Evolutionary conservation across 2,329 filamentous ascomycete species (phyloP), one percentile per base, ranked within the genome.

Genomic region (Xylaria sp.): DNA sequence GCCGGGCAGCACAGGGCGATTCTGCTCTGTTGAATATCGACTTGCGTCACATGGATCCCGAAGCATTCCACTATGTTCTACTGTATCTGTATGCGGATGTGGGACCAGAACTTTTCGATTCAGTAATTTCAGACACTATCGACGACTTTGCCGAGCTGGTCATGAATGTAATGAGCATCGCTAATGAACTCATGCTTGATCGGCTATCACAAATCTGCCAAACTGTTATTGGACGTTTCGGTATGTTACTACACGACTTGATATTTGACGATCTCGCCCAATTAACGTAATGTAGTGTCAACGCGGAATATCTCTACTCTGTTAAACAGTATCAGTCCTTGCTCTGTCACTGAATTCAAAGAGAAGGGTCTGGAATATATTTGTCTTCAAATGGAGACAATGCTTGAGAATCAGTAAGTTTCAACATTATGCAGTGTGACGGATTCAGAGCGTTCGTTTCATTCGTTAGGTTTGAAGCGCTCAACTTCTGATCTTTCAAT

Each of bases 121-220:
- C 91, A 39, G 87, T 96, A 5, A 87, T 91, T 18, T 87, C 88
- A 44, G 83, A 88, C 18, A 90, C 91, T 69, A 81, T 97, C 6
- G 94, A 98, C 73, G 91, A 94, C 55, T 94, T 97, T 71, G 89
- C 94, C 4, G 94, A 98, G 74, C 84, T 96, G n/a, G 87, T 98
- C 9, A 87, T 98, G 82, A 94, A 97, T 74, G 92, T 98, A 54
- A 91, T 98, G 87, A 90, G 90, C 65, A 91, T 93, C 62, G 94
- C 94, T 13, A 96, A 99, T 77, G 95, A 99, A 80, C 83, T 99
- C 66, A 98, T 99, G 94, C 87, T 99, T 56, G 94, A 98, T 78
- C 88, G 94, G 7, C 83, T 99, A 5, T 94, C 93, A 5, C 93
- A 97, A 78, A 90, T 97, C 34, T 98, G 96, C 79, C 96, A 99